Evolutionary conservation across 768 basidiomycete species (phyloP).

Genomic region (Lactifluus pinguis): DNA sequence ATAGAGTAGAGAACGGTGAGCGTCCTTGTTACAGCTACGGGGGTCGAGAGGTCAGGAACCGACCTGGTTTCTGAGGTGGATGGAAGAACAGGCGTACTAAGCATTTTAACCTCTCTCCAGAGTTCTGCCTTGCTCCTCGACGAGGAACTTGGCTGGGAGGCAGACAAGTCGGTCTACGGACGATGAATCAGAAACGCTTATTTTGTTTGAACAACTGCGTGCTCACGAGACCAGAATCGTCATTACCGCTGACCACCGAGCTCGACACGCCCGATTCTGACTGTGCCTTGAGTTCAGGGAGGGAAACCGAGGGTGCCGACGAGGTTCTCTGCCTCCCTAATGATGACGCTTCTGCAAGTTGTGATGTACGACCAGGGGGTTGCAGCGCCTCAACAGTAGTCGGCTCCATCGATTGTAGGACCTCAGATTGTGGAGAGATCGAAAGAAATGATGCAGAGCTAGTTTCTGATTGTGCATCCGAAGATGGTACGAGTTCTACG

Average conservation of each 20-base stretch:
- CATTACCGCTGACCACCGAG: conserved; percentile 19
- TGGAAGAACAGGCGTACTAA: conserved; percentile 42
- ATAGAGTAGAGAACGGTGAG: conserved; percentile 81
- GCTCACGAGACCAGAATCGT: conserved; percentile 10
- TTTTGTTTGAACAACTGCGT: not conserved
- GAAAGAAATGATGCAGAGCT: conserved; percentile 35
- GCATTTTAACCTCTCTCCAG: conserved; percentile 89
- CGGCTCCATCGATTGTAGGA: conserved; percentile 31
- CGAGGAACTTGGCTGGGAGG: conserved; percentile 16
- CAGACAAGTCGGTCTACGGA: conserved; percentile 10
- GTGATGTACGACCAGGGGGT: not conserved
- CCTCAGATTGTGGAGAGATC: conserved; percentile 32
- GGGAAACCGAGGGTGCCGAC: not conserved
- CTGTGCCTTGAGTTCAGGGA: not conserved
- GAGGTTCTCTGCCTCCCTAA: not conserved
- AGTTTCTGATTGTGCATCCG: conserved; percentile 37
- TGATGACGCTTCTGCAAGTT: conserved; percentile 18
- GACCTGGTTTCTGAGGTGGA: not conserved
- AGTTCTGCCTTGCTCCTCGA: conserved; percentile 66
- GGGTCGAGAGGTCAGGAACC: not conserved
- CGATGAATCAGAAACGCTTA: not conserved
- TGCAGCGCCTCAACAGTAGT: conserved; percentile 32
- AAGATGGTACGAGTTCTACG: conserved; percentile 26
- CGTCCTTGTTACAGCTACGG: conserved; percentile 77
- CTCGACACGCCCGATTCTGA: conserved; percentile 20